Evolutionary conservation across 2,329 filamentous ascomycete genomes (phyloP), one percentile per base, ranked within the genome.

Genomic region (Xenosphaeropsis pyriputrescens): DNA sequence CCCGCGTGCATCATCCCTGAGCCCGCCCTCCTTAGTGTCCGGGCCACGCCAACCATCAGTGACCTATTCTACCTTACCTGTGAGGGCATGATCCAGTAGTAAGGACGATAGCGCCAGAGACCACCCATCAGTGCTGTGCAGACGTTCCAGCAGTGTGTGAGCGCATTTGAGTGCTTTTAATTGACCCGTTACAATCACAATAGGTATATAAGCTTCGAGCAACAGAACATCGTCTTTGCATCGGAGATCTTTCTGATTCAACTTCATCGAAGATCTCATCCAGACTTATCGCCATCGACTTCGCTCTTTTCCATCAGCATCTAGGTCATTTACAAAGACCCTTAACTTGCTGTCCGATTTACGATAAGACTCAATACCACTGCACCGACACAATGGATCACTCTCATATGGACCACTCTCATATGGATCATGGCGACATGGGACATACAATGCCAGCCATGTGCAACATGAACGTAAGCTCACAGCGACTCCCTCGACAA

Each of bases 391-490:
- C 22, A 47, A 40, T 49, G 48, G 22, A 26, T 26, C 22, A 26
- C 38, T 45, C 46, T 3, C 37, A 46, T 11, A 67, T 67, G 62
- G 62, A 65, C 40, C 64, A 67, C 52, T 50, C 53, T 14, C 53
- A 57, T 43, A 70, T 70, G 66, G 73, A 67, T 44, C 72, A 79
- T 51, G 67, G 67, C 47, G 30, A 17, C 43, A 68, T 67, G 57
- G 61, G 61, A 47, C 70, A 72, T 51, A 68, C 67, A 55, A 76
- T 74, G 68, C 65, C 65, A 39, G 61, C 62, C 47, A 75, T 77
- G 67, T 95, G 88, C 71, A 88, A 68, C 60, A 95, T 95, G 85
- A 94, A 88, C 60, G 88, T 89, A 63, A 52, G 79, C 52, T 37
- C 41, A 18, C 22, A 35, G 14, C 26, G 29, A 13, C 15, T n/a